Conservation (phyloP, 2,329 filamentous ascomycete genomes). For the Calonectria fujianensis region DNA sequence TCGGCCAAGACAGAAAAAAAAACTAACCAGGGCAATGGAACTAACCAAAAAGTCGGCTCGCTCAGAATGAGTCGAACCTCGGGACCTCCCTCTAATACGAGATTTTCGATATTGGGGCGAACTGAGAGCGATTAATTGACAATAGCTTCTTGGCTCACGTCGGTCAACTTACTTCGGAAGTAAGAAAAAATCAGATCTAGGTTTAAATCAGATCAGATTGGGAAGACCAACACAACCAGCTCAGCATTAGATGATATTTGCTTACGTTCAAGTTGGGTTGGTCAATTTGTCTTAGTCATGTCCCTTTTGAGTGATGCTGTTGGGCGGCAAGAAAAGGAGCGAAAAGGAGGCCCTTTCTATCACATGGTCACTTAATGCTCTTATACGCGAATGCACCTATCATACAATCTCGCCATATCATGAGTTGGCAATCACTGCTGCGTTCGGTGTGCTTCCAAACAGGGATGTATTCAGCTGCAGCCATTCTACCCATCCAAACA, state of each 20-base stretch:
- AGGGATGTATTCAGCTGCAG: slow-evolving; percentile 35
- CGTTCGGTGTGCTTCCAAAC: slow-evolving; percentile 23
- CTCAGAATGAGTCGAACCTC: slow-evolving; percentile 31
- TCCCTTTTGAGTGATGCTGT: background rate
- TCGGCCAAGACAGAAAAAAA: background rate
- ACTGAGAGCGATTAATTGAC: slow-evolving; percentile 24
- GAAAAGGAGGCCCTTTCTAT: background rate
- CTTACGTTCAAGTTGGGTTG: background rate
- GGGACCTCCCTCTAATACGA: background rate
- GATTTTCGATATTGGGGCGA: background rate
- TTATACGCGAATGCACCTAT: slow-evolving; percentile 11
- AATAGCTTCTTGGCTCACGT: slow-evolving; percentile 12
- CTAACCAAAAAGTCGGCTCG: slow-evolving; percentile 19
- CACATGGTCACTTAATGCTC: background rate
- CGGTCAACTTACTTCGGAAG: background rate
- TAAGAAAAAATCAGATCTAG: background rate
- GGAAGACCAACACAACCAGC: background rate
- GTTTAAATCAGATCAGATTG: background rate
- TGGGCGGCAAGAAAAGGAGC: background rate
- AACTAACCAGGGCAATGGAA: background rate
- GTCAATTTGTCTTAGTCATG: background rate
- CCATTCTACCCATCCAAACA: slow-evolving; percentile 15
- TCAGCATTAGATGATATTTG: slow-evolving; percentile 3
- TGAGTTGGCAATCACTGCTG: slow-evolving; percentile 29
- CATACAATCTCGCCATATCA: slow-evolving; percentile 1